phyloP scores from a whole-genome alignment of 2,329 filamentous ascomycete genomes.

The Lasiodiplodia sp. region DNA sequence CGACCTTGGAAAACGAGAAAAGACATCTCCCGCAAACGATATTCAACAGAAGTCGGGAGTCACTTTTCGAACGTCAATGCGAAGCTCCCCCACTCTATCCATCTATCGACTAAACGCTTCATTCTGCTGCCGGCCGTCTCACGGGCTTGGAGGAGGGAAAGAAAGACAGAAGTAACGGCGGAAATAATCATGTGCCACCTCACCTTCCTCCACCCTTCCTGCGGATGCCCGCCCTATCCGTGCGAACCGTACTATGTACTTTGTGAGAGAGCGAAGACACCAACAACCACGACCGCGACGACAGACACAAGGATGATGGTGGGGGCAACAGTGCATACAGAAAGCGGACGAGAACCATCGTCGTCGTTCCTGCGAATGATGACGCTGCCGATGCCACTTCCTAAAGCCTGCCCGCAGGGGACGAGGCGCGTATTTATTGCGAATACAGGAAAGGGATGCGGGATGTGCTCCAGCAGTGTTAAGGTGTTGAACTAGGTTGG shows the following conservation, averaged over 20 bases:
- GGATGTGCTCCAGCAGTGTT: not conserved
- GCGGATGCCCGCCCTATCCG: conserved; percentile 17
- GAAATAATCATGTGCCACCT: conserved; percentile 17
- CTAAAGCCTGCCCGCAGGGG: conserved; percentile 2
- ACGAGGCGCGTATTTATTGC: conserved; percentile 1
- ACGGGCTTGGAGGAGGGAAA: too few relatives aligned
- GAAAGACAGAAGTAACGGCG: not conserved
- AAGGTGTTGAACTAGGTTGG: too few relatives aligned
- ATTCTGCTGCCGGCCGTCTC: too few relatives aligned
- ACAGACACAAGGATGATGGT: too few relatives aligned
- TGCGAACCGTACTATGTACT: conserved; percentile 23
- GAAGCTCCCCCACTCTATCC: not conserved
- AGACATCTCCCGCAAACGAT: too few relatives aligned
- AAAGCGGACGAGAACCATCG: not conserved
- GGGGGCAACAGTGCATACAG: too few relatives aligned
- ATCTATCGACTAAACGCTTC: too few relatives aligned
- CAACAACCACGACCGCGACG: not conserved
- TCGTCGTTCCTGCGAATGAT: not conserved
- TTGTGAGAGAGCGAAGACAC: conserved; percentile 1
- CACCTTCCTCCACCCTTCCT: conserved; percentile 17
- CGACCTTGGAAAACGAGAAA: too few relatives aligned
- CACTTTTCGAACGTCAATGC: too few relatives aligned
- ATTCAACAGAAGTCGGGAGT: too few relatives aligned
- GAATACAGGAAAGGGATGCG: not conserved
- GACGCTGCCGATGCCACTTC: not conserved